Conservation (phyloP, 495 filamentous ascomycete species). For the Astrothelium macrocarpum region DNA sequence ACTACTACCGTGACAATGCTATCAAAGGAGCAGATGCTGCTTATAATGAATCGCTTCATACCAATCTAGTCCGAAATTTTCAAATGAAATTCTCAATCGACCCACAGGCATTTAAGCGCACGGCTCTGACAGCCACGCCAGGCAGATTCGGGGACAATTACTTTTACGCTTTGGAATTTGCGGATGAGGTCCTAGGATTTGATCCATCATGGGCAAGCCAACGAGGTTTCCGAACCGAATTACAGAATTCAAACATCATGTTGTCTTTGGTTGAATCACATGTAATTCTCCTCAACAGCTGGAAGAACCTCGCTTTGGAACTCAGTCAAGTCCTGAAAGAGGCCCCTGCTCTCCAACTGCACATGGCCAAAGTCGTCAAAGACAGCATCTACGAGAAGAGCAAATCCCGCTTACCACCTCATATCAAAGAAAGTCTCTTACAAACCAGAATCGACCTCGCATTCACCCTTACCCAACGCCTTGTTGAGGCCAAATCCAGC, state of each 20-base stretch:
- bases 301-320: slow-evolving; percentile 82
- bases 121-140: slow-evolving; percentile 43
- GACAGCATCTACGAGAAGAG: slow-evolving; percentile 63
- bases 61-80: slow-evolving; percentile 76
- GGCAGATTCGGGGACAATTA: slow-evolving; percentile 58
- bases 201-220: slow-evolving; percentile 64
- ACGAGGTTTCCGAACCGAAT: slow-evolving; percentile 65
- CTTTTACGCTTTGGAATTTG: slow-evolving; percentile 70
- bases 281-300: slow-evolving; percentile 76
- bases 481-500: slow-evolving; percentile 54
- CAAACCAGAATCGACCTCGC: slow-evolving; percentile 65
- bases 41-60: slow-evolving; percentile 80
- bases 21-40: slow-evolving; percentile 49
- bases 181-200: slow-evolving; percentile 61
- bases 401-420: slow-evolving; percentile 52
- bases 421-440: slow-evolving; percentile 62
- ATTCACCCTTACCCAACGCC: slow-evolving; percentile 63
- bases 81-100: slow-evolving; percentile 58
- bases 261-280: slow-evolving; percentile 85
- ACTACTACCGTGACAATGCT: slow-evolving; percentile 65
- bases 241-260: slow-evolving; percentile 79
- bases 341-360: slow-evolving; percentile 53
- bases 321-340: slow-evolving; percentile 58
- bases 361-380: slow-evolving; percentile 55
- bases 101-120: slow-evolving; percentile 61